phyloP scores from a whole-genome alignment of 2,329 filamentous ascomycete species.

The Aspergillus niger region DNA sequence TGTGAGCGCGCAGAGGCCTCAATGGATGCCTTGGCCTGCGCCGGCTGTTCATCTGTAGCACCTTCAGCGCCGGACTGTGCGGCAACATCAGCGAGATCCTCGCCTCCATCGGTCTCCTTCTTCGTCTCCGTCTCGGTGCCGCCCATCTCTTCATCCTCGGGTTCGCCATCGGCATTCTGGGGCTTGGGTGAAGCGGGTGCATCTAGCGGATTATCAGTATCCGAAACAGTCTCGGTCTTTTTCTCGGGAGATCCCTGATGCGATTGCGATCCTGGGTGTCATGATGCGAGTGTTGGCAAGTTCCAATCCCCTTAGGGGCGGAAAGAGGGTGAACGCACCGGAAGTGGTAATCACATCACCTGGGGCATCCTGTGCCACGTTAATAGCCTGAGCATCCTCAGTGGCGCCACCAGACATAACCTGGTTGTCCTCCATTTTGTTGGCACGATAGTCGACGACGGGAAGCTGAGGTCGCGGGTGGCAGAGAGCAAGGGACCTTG shows the following conservation, averaged over 20 bases:
- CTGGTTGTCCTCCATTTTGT: constrained; percentile 41
- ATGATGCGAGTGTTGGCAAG: constrained; percentile 23
- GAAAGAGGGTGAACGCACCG: constrained; percentile 30
- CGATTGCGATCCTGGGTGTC: constrained; percentile 34
- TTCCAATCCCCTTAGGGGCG: constrained; percentile 14
- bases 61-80: constrained; percentile 50
- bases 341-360: constrained; percentile 33
- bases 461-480: constrained; percentile 32
- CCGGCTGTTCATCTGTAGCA: constrained; percentile 55
- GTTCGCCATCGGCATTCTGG: constrained; percentile 57
- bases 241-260: constrained; percentile 35
- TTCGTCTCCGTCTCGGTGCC: constrained; percentile 56
- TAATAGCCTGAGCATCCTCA: constrained; percentile 31
- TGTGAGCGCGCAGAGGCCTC: constrained; percentile 89
- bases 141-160: constrained; percentile 79
- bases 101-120: constrained; percentile 48
- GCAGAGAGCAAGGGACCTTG: constrained; percentile 35
- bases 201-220: constrained; percentile 68
- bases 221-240: constrained; percentile 29
- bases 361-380: constrained; percentile 32
- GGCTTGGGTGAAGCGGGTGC: constrained; percentile 65
- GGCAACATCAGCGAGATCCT: constrained; percentile 50
- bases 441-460: constrained; percentile 27
- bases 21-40: constrained; percentile 75
- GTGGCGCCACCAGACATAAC: constrained; percentile 28